Evolutionary conservation across 169 alveolate genomes (phyloP).

Genomic region (Plasmodium relictum): DNA sequence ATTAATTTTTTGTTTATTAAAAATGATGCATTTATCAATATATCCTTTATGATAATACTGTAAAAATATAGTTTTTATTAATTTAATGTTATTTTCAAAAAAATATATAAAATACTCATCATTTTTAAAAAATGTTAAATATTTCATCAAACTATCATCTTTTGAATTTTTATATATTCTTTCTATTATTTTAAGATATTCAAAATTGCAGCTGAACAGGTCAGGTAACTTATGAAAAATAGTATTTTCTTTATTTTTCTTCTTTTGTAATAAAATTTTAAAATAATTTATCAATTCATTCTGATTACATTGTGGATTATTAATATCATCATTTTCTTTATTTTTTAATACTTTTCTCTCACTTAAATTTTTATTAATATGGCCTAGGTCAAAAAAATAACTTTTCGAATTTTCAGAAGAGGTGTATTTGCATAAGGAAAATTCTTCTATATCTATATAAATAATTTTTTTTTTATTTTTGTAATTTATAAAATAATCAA

Average conservation of each 20-base stretch:
- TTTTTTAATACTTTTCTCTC: too few relatives aligned
- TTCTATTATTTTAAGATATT: conserved; percentile 54
- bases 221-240: conserved; percentile 37
- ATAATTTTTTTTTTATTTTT: conserved; percentile 9
- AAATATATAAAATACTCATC: conserved; percentile 57
- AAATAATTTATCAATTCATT: too few relatives aligned
- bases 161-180: conserved; percentile 29
- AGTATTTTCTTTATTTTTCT: neutral
- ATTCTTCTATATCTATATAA: neutral
- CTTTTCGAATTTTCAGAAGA: conserved; percentile 1
- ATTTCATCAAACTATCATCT: conserved; percentile 19
- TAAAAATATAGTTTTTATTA: conserved; percentile 50
- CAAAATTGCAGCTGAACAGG: conserved; percentile 50
- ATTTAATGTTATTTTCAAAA: conserved; percentile 55
- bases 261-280: neutral
- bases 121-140: conserved; percentile 51
- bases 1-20: conserved; percentile 15
- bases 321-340: too few relatives aligned
- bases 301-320: too few relatives aligned
- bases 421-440: neutral
- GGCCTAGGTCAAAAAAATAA: neutral
- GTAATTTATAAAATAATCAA: conserved; percentile 43
- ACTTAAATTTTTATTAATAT: too few relatives aligned
- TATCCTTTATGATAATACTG: conserved; percentile 77
- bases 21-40: conserved; percentile 20